Percentiles rank a stretch among this genome's conserved stretches.
Conservation (phyloP, 192 early-diverging fungal species). For the Dispira simplex region DNA sequence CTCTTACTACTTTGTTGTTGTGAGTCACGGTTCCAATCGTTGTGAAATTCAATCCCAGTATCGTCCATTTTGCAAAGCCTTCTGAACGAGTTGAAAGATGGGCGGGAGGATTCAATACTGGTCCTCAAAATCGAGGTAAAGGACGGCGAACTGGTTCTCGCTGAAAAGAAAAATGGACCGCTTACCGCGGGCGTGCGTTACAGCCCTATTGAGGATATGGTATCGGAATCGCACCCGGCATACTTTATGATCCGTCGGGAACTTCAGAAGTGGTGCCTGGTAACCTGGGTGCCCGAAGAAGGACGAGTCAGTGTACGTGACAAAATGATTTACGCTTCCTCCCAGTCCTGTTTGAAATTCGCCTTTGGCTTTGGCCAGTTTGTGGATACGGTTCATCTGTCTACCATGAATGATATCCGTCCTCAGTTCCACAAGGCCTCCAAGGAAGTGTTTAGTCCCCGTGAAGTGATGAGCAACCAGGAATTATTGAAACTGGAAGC, state of each 20-base stretch:
- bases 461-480: slow-evolving; percentile 24
- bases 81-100: slow-evolving; percentile 22
- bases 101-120: slow-evolving; percentile 17
- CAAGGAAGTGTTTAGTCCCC: slow-evolving; percentile 16
- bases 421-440: slow-evolving; percentile 8
- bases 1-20: too few relatives aligned
- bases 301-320: slow-evolving; percentile 23
- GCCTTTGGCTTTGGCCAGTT: slow-evolving; percentile 22
- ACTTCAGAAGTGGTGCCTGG: slow-evolving; percentile 22
- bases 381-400: slow-evolving; percentile 22
- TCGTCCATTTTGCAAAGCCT: slow-evolving; percentile 13
- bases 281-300: slow-evolving; percentile 32
- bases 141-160: slow-evolving; percentile 23
- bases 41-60: too few relatives aligned
- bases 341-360: slow-evolving; percentile 23
- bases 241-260: slow-evolving; percentile 24
- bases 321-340: slow-evolving; percentile 31
- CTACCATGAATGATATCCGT: slow-evolving; percentile 20
- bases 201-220: slow-evolving; percentile 3
- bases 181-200: slow-evolving; percentile 19
- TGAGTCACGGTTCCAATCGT: too few relatives aligned
- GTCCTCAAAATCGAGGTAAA: slow-evolving; percentile 25
- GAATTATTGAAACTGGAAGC: slow-evolving; percentile 28
- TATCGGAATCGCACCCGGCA: slow-evolving; percentile 14
- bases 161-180: slow-evolving; percentile 20